These are phyloP conservation scores for Aureobasidium namibiae DNA, from an alignment of 2,329 filamentous ascomycete species.

Conservation along the genomic window DNA sequence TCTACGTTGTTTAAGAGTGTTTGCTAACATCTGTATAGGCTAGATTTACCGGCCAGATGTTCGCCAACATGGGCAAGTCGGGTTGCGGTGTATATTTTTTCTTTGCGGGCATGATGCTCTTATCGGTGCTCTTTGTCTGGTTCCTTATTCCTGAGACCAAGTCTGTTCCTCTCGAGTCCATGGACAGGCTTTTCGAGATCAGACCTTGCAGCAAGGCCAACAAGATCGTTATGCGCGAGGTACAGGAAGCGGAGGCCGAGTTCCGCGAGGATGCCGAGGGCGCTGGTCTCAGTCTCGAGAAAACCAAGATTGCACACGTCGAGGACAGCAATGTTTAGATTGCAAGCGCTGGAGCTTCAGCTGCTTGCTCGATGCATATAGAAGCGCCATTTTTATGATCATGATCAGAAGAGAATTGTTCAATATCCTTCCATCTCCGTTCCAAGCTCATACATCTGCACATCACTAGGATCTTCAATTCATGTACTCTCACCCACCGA, in stretches of 20 bases:
- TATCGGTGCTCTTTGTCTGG: slow-evolving; percentile 38
- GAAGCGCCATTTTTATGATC: neutral
- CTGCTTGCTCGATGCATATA: neutral
- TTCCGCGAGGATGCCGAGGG: slow-evolving; percentile 10
- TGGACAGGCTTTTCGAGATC: slow-evolving; percentile 40
- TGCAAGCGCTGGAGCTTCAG: neutral
- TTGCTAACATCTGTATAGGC: slow-evolving; percentile 15
- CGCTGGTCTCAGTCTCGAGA: slow-evolving; percentile 2
- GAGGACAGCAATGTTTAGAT: neutral
- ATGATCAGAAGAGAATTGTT: neutral
- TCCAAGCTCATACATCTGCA: neutral
- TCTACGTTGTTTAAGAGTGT: too few relatives aligned
- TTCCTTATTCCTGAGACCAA: slow-evolving; percentile 39
- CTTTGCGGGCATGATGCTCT: slow-evolving; percentile 40
- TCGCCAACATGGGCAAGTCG: slow-evolving; percentile 31
- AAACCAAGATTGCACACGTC: slow-evolving; percentile 1
- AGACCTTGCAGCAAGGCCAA: slow-evolving; percentile 36
- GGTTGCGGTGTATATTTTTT: slow-evolving; percentile 36
- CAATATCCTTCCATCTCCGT: too few relatives aligned
- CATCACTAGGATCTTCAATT: neutral
- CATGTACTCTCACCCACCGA: neutral
- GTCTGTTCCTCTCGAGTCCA: slow-evolving; percentile 37
- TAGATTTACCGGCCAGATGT: slow-evolving; percentile 42
- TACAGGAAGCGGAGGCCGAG: slow-evolving; percentile 4
- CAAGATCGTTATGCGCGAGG: slow-evolving; percentile 29